These are phyloP conservation scores for Clohesyomyces aquaticus DNA, from an alignment of 495 filamentous ascomycete genomes.

Conservation along the genomic window DNA sequence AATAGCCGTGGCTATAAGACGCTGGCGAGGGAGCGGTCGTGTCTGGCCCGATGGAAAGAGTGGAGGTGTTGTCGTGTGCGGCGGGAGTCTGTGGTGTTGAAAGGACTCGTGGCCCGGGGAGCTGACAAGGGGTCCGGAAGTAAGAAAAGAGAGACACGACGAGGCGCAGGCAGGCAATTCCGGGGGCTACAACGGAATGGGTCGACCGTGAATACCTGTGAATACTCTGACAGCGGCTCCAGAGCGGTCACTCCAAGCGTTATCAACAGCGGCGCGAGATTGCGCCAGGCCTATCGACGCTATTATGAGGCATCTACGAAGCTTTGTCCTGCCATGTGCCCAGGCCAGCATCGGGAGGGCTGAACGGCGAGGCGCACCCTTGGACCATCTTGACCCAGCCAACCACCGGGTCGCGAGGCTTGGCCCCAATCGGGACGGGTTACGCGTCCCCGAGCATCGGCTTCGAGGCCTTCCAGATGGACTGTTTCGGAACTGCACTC, in stretches of 20 bases:
- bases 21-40: conserved; percentile 2
- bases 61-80: not conserved
- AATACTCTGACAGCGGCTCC: too few species aligned
- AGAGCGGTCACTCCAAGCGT: too few species aligned
- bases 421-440: not conserved
- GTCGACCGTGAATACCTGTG: too few species aligned
- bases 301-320: too few species aligned
- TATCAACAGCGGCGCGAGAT: too few species aligned
- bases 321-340: conserved; percentile 10
- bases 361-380: not conserved
- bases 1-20: conserved; percentile 5
- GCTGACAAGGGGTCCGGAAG: conserved; percentile 8
- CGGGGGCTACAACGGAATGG: too few species aligned
- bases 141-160: not conserved
- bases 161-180: not conserved
- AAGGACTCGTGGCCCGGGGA: conserved; percentile 29
- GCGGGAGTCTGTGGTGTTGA: conserved; percentile 2
- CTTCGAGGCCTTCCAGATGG: not conserved
- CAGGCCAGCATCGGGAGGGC: not conserved
- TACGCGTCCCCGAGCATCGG: conserved; percentile 3
- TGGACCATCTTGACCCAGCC: too few species aligned
- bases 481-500: conserved; percentile 18
- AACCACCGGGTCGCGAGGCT: too few species aligned
- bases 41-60: not conserved
- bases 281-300: too few species aligned